These are phyloP conservation scores for Chamaecrista fasciculata DNA, from an alignment of 306 rosid species.

Conservation along the genomic window DNA sequence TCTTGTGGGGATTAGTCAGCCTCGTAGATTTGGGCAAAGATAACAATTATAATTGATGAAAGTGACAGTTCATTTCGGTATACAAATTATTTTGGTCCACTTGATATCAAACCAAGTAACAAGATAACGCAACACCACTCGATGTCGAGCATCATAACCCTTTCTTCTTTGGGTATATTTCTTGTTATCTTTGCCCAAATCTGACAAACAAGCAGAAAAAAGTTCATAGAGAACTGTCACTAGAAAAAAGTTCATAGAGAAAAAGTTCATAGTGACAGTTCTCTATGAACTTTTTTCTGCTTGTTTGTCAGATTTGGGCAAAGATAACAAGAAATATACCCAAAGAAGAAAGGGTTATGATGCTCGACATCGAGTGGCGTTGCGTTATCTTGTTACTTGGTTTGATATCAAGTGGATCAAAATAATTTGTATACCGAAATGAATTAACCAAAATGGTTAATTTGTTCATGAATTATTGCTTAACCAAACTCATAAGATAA, in stretches of 20 bases:
- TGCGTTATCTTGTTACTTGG: slow-evolving; percentile 79
- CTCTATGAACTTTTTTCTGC: slow-evolving; percentile 82
- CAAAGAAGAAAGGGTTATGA: slow-evolving; percentile 81
- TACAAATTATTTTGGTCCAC: slow-evolving; percentile 76
- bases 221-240: slow-evolving; percentile 78
- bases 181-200: slow-evolving; percentile 44
- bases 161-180: slow-evolving; percentile 59
- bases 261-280: slow-evolving; percentile 70
- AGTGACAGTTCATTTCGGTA: no score
- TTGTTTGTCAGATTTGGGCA: slow-evolving; percentile 63
- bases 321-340: slow-evolving; percentile 42
- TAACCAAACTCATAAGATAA: no score
- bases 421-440: slow-evolving; percentile 59
- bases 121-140: slow-evolving; percentile 67
- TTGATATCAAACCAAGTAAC: slow-evolving; percentile 88
- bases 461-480: no score
- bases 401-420: slow-evolving; percentile 79
- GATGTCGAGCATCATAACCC: slow-evolving; percentile 91
- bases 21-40: no score
- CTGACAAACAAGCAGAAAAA: slow-evolving; percentile 76
- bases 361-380: slow-evolving; percentile 82
- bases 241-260: no score
- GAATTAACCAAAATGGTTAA: no score
- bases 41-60: no score
- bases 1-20: no score